Conservation (phyloP, 345 rosid genomes). For the Passiflora organensis region DNA sequence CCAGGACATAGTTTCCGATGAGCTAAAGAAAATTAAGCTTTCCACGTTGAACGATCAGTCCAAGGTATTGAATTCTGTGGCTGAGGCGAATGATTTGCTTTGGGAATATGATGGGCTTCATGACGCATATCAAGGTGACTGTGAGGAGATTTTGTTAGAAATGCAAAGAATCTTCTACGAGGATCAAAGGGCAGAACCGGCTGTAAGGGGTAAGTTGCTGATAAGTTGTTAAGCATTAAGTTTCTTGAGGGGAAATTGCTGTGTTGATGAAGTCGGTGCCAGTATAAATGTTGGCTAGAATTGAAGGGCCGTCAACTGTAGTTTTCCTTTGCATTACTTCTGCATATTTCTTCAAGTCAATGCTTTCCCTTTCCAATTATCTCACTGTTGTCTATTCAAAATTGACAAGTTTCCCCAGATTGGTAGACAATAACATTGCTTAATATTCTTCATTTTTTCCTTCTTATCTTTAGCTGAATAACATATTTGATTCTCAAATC, state of each 20-base stretch:
- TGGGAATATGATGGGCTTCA: conserved; percentile 86
- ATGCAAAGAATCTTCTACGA: conserved; percentile 86
- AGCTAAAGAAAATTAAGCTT: conserved; percentile 51
- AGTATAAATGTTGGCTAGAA: too few relatives aligned
- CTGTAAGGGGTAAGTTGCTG: conserved; percentile 25
- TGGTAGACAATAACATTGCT: too few relatives aligned
- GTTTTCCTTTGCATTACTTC: too few relatives aligned
- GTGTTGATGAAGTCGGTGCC: too few relatives aligned
- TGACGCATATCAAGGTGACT: conserved; percentile 58
- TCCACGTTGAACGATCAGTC: conserved; percentile 26
- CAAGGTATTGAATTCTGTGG: conserved; percentile 6
- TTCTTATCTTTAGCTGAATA: neutral
- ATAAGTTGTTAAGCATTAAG: too few relatives aligned
- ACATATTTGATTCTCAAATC: neutral
- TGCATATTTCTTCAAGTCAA: too few relatives aligned
- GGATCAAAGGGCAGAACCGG: conserved; percentile 45
- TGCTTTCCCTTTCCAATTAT: too few relatives aligned
- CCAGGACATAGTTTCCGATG: conserved; percentile 65
- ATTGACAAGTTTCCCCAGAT: too few relatives aligned
- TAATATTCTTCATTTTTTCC: neutral
- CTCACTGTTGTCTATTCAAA: too few relatives aligned
- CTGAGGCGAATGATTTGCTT: conserved; percentile 41
- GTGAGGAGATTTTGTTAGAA: conserved; percentile 80
- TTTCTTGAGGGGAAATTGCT: too few relatives aligned
- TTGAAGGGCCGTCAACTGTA: too few relatives aligned